Evolutionary conservation across 495 filamentous ascomycete species (phyloP).

Genomic region (Peziza echinospora): DNA sequence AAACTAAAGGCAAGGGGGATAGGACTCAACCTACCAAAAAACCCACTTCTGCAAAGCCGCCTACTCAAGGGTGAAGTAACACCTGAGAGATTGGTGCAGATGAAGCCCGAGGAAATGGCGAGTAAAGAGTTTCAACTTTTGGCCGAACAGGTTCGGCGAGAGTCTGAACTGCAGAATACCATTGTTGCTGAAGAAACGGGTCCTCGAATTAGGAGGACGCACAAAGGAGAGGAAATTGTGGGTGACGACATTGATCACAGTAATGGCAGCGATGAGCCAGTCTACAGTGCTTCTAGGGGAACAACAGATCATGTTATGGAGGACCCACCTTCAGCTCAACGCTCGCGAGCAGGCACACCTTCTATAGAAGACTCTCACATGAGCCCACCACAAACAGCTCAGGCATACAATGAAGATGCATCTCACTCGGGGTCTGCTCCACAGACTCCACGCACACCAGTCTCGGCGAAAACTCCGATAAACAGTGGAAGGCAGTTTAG

Average conservation of each 20-base stretch:
- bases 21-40: conserved; percentile 65
- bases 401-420: background rate
- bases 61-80: conserved; percentile 48
- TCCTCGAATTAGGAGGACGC: conserved; percentile 69
- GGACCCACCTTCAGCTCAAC: background rate
- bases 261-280: background rate
- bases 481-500: conserved; percentile 23
- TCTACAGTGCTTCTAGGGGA: background rate
- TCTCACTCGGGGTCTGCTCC: background rate
- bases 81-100: conserved; percentile 50
- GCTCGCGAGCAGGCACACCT: background rate
- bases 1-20: conserved; percentile 40
- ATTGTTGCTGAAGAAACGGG: conserved; percentile 34
- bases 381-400: background rate
- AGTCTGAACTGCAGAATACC: conserved; percentile 67
- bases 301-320: background rate
- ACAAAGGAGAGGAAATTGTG: conserved; percentile 85
- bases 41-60: conserved; percentile 52
- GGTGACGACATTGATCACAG: conserved; percentile 33
- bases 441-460: background rate
- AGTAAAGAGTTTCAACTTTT: conserved; percentile 69
- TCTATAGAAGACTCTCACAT: background rate
- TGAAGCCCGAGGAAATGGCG: conserved; percentile 74
- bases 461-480: background rate
- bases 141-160: conserved; percentile 43